Evolutionary conservation across 441 rosid species (phyloP).

Genomic region (Eruca vesicaria): DNA sequence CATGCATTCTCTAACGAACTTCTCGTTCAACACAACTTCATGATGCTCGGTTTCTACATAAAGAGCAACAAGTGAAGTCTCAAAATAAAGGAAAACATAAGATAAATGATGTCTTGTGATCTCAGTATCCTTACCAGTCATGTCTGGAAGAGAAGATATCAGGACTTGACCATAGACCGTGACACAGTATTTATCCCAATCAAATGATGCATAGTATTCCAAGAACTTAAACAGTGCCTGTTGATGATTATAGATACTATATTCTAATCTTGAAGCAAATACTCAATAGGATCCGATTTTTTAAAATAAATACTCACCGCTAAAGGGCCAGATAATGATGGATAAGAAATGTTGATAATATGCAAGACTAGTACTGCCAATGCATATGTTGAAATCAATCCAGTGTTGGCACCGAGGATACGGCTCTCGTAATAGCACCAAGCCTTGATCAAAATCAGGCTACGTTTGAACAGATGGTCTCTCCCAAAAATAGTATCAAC

Average conservation of each 20-base stretch:
- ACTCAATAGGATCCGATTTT: neutral
- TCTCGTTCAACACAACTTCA: conserved; percentile 47
- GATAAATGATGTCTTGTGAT: neutral
- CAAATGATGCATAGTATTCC: conserved; percentile 76
- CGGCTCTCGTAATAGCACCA: conserved; percentile 97
- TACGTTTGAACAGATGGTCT: conserved; percentile 77
- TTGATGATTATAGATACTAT: conserved; percentile 9
- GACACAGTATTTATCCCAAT: conserved; percentile 68
- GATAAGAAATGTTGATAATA: conserved; percentile 66
- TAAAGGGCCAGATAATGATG: conserved; percentile 68
- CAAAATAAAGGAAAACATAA: conserved; percentile 1
- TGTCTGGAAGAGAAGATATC: conserved; percentile 51
- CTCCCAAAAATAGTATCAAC: conserved; percentile 64
- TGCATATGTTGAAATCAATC: conserved; percentile 82
- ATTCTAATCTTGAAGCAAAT: conserved; percentile 21
- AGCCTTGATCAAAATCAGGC: conserved; percentile 74
- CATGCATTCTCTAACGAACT: conserved; percentile 49
- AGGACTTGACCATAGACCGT: conserved; percentile 58
- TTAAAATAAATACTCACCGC: conserved; percentile 53
- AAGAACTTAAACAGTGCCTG: conserved; percentile 76
- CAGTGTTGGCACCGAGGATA: conserved; percentile 80
- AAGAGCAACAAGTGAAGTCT: conserved; percentile 7
- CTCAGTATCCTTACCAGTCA: conserved; percentile 44
- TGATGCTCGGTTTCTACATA: conserved; percentile 32
- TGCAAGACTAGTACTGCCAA: conserved; percentile 67